phyloP scores from a whole-genome alignment of 2,329 filamentous ascomycete genomes.

The Endoconidiophora laricicola region DNA sequence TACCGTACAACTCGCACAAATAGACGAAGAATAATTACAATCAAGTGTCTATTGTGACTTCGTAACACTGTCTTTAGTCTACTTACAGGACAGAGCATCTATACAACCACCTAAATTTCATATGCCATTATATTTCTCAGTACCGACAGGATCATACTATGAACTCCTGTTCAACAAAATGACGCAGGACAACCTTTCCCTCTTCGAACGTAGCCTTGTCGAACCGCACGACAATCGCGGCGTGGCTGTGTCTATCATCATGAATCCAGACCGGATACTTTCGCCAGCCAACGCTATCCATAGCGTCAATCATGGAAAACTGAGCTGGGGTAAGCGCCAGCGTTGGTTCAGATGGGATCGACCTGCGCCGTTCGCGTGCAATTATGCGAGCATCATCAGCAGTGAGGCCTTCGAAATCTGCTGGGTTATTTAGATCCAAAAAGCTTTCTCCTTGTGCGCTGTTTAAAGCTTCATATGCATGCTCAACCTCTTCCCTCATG shows the following conservation, averaged over 20 bases:
- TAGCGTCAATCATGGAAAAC: slow-evolving; percentile 65
- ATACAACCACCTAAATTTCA: not conserved
- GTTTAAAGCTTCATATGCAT: slow-evolving; percentile 58
- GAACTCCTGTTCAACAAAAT: slow-evolving; percentile 70
- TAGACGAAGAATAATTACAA: not conserved
- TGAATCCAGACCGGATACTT: slow-evolving; percentile 61
- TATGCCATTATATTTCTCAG: too few species aligned
- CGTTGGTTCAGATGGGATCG: slow-evolving; percentile 40
- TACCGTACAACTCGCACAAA: not conserved
- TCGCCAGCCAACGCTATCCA: slow-evolving; percentile 50
- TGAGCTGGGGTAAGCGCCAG: slow-evolving; percentile 66
- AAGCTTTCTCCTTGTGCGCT: slow-evolving; percentile 55
- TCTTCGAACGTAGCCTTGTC: slow-evolving; percentile 54
- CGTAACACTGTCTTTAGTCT: too few species aligned
- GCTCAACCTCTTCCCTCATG: slow-evolving; percentile 59
- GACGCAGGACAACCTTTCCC: slow-evolving; percentile 58
- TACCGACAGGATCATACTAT: not conserved
- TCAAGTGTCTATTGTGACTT: too few species aligned
- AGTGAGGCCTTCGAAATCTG: slow-evolving; percentile 17
- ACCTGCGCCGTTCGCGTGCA: slow-evolving; percentile 25
- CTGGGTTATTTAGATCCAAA: slow-evolving; percentile 39
- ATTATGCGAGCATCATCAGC: slow-evolving; percentile 27
- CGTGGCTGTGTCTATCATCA: slow-evolving; percentile 66
- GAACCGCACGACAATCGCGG: slow-evolving; percentile 70
- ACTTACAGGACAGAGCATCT: not conserved